Evolutionary conservation across 495 filamentous ascomycete genomes (phyloP), one percentile per base, ranked within the genome.

Genomic region (Neurospora sp.): DNA sequence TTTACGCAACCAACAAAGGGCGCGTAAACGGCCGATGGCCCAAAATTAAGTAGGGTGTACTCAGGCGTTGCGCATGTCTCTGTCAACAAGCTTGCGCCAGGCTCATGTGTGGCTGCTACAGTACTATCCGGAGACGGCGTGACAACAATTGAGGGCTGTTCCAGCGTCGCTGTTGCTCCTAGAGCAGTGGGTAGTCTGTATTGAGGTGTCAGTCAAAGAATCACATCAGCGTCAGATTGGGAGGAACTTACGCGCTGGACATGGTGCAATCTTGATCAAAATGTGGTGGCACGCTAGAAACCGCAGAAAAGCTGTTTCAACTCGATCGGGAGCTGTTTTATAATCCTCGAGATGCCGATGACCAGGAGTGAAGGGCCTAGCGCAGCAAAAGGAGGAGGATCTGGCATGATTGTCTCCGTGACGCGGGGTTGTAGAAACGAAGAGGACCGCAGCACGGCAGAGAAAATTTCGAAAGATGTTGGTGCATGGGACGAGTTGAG

Each of bases 1-100:
- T 69, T 44, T 39, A 75, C 72, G 68, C 78, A 79, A 9, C 75
- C 78, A 20, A 78, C 71, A 68, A 79, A 78, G 5, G 76, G 69
- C 9, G 66, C 76, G 69, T 76, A 78, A 14, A 68, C 73, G 10
- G 69, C 40, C 0, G 73, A 75, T 39, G 75, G 27, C 2, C 72
- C 74, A 22, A 69, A 66, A 59, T 77, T 73, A 39, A 79, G 44
- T 37, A 77, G 48, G 5, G 75, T 74, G 61, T 69, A 78, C 18
- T 75, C 69, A 0, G 76, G 70, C 3, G 70, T 73, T 3, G 76
- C 74, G 70, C 78, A 79, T 41, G 69, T 18, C 12, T 59, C 69
- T 0, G n/a, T 69, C 39, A 75, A 38, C 14, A 66, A 6, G 14
- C 53, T 35, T 18, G 53, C 53, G 53, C 27, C 53, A 18, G 53